Conservation (phyloP, 495 filamentous ascomycete genomes). For the Xylona heveae region DNA sequence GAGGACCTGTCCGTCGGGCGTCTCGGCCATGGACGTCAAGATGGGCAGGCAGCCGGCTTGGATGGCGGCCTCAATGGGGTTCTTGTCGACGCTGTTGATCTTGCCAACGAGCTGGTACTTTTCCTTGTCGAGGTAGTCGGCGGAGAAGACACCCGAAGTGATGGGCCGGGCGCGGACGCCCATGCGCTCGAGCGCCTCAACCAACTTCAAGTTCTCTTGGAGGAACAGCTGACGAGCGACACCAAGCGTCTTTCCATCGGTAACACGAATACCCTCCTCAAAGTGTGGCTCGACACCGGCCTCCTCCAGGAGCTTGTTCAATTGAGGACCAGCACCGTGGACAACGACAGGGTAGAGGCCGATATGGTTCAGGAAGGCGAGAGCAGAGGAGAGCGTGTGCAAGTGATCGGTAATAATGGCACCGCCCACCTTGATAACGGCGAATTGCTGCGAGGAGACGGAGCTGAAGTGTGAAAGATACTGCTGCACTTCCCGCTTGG, state of each 20-base stretch:
- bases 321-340: constrained; percentile 87
- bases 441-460: constrained; percentile 92
- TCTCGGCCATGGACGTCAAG: constrained; percentile 93
- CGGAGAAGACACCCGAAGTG: constrained; percentile 82
- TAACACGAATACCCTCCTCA: constrained; percentile 89
- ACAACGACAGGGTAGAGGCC: constrained; percentile 92
- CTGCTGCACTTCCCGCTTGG: constrained; percentile 93
- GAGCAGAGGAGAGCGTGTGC: constrained; percentile 65
- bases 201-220: constrained; percentile 88
- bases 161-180: constrained; percentile 83
- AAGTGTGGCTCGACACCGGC: constrained; percentile 91
- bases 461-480: constrained; percentile 97
- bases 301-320: constrained; percentile 81
- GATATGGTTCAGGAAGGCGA: constrained; percentile 88
- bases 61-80: constrained; percentile 79
- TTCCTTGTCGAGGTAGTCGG: constrained; percentile 84
- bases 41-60: constrained; percentile 84
- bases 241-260: constrained; percentile 84
- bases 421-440: constrained; percentile 96
- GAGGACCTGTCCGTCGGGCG: constrained; percentile 75
- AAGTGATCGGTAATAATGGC: constrained; percentile 94
- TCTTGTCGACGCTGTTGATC: constrained; percentile 83
- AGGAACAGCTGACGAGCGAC: constrained; percentile 83
- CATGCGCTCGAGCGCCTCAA: constrained; percentile 76
- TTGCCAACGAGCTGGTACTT: constrained; percentile 92